phyloP scores from a whole-genome alignment of 2,329 filamentous ascomycete species.

The Epichloe coenophiala region DNA sequence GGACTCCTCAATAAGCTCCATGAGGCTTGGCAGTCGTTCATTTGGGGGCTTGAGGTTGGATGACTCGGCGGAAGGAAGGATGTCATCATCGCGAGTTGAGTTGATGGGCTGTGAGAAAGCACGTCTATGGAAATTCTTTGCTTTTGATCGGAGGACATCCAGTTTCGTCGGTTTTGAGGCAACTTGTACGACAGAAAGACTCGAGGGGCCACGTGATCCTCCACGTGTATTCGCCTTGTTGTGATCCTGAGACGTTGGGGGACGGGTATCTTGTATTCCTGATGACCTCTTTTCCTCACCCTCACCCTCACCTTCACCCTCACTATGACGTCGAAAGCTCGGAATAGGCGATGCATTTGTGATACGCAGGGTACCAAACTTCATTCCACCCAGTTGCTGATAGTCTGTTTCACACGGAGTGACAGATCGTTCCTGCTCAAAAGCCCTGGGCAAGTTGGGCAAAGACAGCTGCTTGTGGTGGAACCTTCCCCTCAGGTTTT shows the following conservation, averaged over 20 bases:
- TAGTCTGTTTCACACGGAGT: slow-evolving; percentile 42
- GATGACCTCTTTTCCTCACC: background rate
- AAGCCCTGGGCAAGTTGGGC: slow-evolving; percentile 11
- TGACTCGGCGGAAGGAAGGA: background rate
- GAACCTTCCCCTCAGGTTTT: background rate
- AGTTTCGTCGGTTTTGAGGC: background rate
- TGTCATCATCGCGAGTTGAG: background rate
- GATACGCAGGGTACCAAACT: slow-evolving; percentile 48
- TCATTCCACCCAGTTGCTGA: slow-evolving; percentile 46
- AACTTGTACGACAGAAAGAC: background rate
- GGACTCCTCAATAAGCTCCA: slow-evolving; percentile 2
- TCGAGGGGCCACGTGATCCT: background rate
- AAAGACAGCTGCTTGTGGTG: slow-evolving; percentile 20
- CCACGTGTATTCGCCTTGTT: background rate
- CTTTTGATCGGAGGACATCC: background rate
- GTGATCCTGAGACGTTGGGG: background rate
- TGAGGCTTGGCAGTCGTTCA: background rate
- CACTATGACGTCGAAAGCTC: slow-evolving; percentile 17
- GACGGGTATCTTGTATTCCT: background rate
- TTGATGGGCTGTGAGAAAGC: background rate
- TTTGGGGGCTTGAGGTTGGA: background rate
- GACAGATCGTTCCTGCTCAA: slow-evolving; percentile 13
- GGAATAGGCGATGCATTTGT: slow-evolving; percentile 42
- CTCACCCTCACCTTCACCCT: background rate
- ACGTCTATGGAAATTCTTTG: background rate